Evolutionary conservation across 2,329 filamentous ascomycete species (phyloP).

Genomic region (Cercospora sesami): DNA sequence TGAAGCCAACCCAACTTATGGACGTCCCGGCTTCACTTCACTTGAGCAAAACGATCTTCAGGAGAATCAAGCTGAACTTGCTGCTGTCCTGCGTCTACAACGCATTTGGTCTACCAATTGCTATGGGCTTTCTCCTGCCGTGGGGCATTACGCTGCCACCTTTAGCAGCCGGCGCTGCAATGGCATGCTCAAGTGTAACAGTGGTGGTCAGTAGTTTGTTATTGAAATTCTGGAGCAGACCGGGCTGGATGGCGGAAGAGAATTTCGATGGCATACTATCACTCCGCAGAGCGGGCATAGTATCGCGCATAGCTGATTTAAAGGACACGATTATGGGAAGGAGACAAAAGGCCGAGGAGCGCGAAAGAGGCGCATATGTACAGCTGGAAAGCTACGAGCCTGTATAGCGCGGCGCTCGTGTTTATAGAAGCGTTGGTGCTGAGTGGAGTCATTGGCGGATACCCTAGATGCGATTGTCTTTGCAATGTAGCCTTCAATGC

Average conservation of each 20-base stretch:
- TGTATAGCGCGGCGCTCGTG: constrained; percentile 6
- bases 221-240: constrained; percentile 82
- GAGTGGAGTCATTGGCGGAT: constrained; percentile 10
- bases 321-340: constrained; percentile 29
- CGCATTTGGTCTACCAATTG: constrained; percentile 83
- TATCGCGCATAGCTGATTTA: constrained; percentile 14
- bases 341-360: constrained; percentile 40
- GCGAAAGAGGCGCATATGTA: constrained; percentile 47
- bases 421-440: constrained; percentile 6
- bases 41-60: constrained; percentile 81
- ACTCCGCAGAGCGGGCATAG: constrained; percentile 16
- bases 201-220: constrained; percentile 83
- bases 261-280: constrained; percentile 18
- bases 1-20: constrained; percentile 88
- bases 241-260: constrained; percentile 69
- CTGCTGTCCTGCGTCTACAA: constrained; percentile 95
- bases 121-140: constrained; percentile 93
- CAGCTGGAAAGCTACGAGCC: constrained; percentile 42
- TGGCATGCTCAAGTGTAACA: constrained; percentile 86
- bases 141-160: constrained; percentile 85
- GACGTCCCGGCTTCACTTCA: constrained; percentile 85
- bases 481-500: neutral
- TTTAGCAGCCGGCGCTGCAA: constrained; percentile 90
- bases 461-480: constrained; percentile 3
- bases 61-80: constrained; percentile 89